A percentile compares a stretch with the other conserved stretches of the same genome.
phyloP scores from a whole-genome alignment of 495 filamentous ascomycete genomes.

The Bombardia bombarda region DNA sequence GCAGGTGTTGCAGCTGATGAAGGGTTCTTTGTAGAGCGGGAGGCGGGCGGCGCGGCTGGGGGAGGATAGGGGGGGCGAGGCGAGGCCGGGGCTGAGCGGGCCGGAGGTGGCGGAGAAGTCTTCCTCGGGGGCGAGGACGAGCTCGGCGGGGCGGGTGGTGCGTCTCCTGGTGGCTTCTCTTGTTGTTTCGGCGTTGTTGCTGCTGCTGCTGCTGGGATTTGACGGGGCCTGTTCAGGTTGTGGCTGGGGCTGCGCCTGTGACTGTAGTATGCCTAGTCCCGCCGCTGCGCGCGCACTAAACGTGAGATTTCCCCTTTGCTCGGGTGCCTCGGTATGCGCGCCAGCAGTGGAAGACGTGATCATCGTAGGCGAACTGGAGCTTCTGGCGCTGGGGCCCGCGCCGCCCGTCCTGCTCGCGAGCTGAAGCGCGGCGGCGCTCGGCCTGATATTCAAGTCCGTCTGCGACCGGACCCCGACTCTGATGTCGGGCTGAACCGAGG shows the following conservation, averaged over 20 bases:
- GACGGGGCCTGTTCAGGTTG: not conserved
- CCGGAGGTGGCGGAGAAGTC: slow-evolving; percentile 10
- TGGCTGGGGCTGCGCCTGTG: slow-evolving; percentile 1
- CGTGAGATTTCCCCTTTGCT: slow-evolving; percentile 5
- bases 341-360: slow-evolving; percentile 7
- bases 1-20: slow-evolving; percentile 64
- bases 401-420: slow-evolving; percentile 26
- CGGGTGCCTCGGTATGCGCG: slow-evolving; percentile 6
- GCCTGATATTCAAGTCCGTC: slow-evolving; percentile 49
- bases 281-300: slow-evolving; percentile 18
- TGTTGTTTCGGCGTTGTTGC: too few relatives aligned
- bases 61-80: slow-evolving; percentile 8
- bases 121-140: slow-evolving; percentile 8
- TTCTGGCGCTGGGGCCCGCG: slow-evolving; percentile 39
- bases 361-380: slow-evolving; percentile 26
- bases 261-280: slow-evolving; percentile 11
- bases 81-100: slow-evolving; percentile 9
- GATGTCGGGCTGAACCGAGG: slow-evolving; percentile 30
- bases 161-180: not conserved
- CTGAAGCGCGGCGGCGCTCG: slow-evolving; percentile 26
- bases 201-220: not conserved
- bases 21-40: slow-evolving; percentile 57
- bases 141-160: slow-evolving; percentile 4
- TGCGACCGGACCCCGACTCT: slow-evolving; percentile 38
- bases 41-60: slow-evolving; percentile 23